Evolutionary conservation across 192 early-diverging fungal species (phyloP), one percentile per base, ranked within the genome.

Genomic region (Coemansia sp.): DNA sequence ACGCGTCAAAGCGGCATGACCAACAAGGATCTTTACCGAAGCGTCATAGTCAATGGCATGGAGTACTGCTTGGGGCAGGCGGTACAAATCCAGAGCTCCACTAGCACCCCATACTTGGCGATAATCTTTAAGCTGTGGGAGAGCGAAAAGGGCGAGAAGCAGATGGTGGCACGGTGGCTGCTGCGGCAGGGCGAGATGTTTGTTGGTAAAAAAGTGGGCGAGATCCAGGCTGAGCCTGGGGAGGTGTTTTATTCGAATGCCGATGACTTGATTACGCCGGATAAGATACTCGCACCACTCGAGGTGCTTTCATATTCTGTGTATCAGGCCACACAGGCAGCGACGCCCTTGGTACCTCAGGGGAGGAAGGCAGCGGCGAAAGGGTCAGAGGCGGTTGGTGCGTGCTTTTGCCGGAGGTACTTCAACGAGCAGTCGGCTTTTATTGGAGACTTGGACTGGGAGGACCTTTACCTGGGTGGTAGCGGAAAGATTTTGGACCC

Each of bases 1-100:
- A 88, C 86, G 13, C 84, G 86, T 21, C 80, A 77, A 35, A 86
- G 82, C 55, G 84, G 84, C 2, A 71, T 86, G 46, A 83, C 85
- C 2, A 88, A 88, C 70, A 84, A 81, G 39, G 37, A 66, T 26
- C 23, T 69, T 1, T 82, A 82, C 68, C 46, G 50, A 18, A 77
- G 74, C 59, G 71, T 82, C 0, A 13, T 79, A 5, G 83, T 85
- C 9, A 82, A 82, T 55, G 82, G 81, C 23, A 28, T 31, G 6
- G 71, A 79, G 38, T 85, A 85, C 50, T 39, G 33, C 21, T 59
- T 83, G 43, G 85, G 84, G 13, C 69, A 71, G 6, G 74, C 71
- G 2, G 74, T 73, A 7, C 71, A 69, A 33, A 66, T 71, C 1
- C 16, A 57, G 34, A 78, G 85, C 38, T 51, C 72, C 18, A 63